A percentile compares a stretch with the other conserved stretches of the same genome.
phyloP scores from a whole-genome alignment of 352 stramenopile species.

The Phytophthora kernoviae region DNA sequence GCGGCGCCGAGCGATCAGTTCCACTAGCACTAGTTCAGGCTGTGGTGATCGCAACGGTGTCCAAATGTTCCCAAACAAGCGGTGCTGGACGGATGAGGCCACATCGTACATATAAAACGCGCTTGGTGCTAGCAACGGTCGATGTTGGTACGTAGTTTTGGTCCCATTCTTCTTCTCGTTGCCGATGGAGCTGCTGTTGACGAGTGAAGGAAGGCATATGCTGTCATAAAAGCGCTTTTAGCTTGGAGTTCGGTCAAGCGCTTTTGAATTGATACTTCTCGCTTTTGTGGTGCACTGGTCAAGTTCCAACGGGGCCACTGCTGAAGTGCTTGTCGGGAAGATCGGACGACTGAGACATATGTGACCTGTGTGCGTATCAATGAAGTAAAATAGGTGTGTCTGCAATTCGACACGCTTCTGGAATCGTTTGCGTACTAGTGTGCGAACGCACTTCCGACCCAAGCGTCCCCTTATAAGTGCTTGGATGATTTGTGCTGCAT shows the following conservation, averaged over 20 bases:
- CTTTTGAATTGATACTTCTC: slow-evolving; percentile 53
- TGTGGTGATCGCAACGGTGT: slow-evolving; percentile 29
- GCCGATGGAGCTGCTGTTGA: not conserved
- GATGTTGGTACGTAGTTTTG: slow-evolving; percentile 16
- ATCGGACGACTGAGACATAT: slow-evolving; percentile 53
- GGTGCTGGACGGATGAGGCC: slow-evolving; percentile 43
- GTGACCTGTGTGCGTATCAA: slow-evolving; percentile 38
- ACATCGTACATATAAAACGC: slow-evolving; percentile 55
- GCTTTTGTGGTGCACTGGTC: slow-evolving; percentile 44
- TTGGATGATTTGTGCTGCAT: slow-evolving; percentile 68
- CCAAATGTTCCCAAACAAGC: slow-evolving; percentile 60
- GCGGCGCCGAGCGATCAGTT: slow-evolving; percentile 59
- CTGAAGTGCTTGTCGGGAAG: slow-evolving; percentile 37
- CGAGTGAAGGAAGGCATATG: slow-evolving; percentile 10
- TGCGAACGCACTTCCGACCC: slow-evolving; percentile 38
- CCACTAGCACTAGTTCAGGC: slow-evolving; percentile 39
- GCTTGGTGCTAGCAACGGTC: slow-evolving; percentile 30
- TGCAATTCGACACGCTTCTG: slow-evolving; percentile 40
- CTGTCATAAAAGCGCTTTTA: slow-evolving; percentile 55
- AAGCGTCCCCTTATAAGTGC: slow-evolving; percentile 49
- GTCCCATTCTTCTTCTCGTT: not conserved
- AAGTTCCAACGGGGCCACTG: slow-evolving; percentile 43
- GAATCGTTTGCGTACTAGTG: slow-evolving; percentile 47
- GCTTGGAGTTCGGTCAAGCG: slow-evolving; percentile 35
- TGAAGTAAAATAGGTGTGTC: slow-evolving; percentile 68